Evolutionary conservation across 2,329 filamentous ascomycete genomes (phyloP), one percentile per base, ranked within the genome.

Genomic region (Colletotrichum eremochloae): DNA sequence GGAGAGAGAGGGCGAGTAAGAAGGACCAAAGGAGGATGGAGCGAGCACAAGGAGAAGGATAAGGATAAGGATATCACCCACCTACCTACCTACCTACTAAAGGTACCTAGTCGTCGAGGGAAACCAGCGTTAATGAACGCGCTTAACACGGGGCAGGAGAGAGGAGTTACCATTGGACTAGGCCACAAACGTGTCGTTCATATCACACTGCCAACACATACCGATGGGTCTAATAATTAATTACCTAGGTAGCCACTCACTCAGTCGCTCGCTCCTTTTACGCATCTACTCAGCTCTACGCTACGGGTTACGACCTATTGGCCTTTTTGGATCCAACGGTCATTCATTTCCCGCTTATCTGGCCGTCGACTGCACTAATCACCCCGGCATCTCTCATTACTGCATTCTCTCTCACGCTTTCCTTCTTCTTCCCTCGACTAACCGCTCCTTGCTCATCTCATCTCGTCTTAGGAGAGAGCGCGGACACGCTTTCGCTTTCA

Each of bases 391-490:
- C 56, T 65, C 38, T 69, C 66, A 72, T 69, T 55, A 69, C 66
- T 60, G 69, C 66, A 63, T 72, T 69, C 66, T 65, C 44, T 65
- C 44, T 65, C 60, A 7, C 66, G 62, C 53, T 46, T 61, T 64
- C 64, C 60, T 61, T 67, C 40, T 48, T 65, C 53, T 53, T 40
- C 11, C n/a, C 11, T n/a, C 60, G 48, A 55, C 66, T 55, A 31
- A 52, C 63, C 55, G 24, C 60, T 69, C 66, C 69, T 65, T 52
- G 29, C 61, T 72, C 69, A 72, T 69, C 61, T 72, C 69, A 72
- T 69, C 66, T 72, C 69, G 33, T 60, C 55, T 65, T 44, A 44
- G 50, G 53, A 31, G 46, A 40, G 53, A 31, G 46, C 33, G 56
- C 55, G 53, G 60, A 29, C 48, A 38, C 61, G 38, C 65, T 55